Conservation (phyloP, 352 stramenopile genomes). For the Salisapilia sapeloensis region DNA sequence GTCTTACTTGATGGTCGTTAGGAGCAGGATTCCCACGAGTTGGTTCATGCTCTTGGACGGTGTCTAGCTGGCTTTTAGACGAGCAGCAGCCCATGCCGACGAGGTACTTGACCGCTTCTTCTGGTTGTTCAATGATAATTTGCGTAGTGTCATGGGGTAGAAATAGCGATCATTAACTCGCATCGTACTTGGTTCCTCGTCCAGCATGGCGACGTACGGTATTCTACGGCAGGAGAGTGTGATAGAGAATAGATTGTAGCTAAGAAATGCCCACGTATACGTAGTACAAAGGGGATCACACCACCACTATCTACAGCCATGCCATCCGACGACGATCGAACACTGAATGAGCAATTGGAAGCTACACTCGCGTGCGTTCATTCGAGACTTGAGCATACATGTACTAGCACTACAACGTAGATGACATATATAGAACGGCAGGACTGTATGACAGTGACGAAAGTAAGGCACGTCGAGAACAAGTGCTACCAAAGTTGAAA, state of each 20-base stretch:
- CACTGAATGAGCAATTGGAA: constrained; percentile 47
- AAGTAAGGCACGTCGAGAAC: constrained; percentile 37
- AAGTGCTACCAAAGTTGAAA: constrained; percentile 42
- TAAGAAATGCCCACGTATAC: neutral
- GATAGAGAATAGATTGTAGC: neutral
- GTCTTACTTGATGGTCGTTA: too few species aligned
- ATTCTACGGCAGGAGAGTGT: too few species aligned
- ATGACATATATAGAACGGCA: constrained; percentile 14
- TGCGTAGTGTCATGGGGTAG: too few species aligned
- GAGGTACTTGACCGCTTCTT: too few species aligned
- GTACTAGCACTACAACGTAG: neutral
- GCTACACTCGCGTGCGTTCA: constrained; percentile 28
- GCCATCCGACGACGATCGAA: constrained; percentile 42
- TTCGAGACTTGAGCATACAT: neutral
- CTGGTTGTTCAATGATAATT: too few species aligned
- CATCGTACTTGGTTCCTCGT: too few species aligned
- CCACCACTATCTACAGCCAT: constrained; percentile 52
- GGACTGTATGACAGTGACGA: constrained; percentile 62
- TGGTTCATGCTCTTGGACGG: constrained; percentile 14
- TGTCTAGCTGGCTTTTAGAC: constrained; percentile 36
- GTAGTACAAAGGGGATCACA: constrained; percentile 14
- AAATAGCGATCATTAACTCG: too few species aligned
- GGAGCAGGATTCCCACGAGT: too few species aligned
- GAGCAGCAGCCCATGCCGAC: constrained; percentile 61
- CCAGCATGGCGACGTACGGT: too few species aligned